phyloP scores from a whole-genome alignment of 306 rosid genomes.

The Medicago arabica region DNA sequence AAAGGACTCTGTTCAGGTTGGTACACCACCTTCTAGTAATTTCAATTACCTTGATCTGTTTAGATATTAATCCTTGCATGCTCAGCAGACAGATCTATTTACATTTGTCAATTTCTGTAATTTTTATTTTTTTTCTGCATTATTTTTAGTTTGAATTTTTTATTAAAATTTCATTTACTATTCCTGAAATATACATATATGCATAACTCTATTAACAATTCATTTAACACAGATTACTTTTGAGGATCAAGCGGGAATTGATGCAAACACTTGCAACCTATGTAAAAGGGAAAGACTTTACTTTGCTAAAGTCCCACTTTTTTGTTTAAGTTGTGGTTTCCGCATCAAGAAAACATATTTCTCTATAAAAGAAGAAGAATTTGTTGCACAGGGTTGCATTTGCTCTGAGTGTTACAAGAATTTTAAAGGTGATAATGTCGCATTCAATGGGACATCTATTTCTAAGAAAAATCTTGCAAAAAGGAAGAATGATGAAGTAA shows the following conservation, averaged over 20 bases:
- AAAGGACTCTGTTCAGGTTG: conserved; percentile 47
- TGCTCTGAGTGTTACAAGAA: conserved; percentile 53
- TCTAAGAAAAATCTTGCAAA: conserved; percentile 47
- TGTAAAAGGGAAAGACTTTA: conserved; percentile 48
- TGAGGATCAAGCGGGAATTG: conserved; percentile 34
- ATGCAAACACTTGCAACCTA: conserved; percentile 51
- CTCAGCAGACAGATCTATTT: conserved; percentile 10
- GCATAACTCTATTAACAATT: conserved; percentile 27
- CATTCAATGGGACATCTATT: conserved; percentile 46
- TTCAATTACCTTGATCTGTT: background rate
- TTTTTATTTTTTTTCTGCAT: no score
- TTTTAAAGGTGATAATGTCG: conserved; percentile 36
- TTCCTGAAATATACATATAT: conserved; percentile 6
- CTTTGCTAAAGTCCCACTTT: conserved; percentile 45
- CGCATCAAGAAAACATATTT: conserved; percentile 53
- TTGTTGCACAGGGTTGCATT: conserved; percentile 37
- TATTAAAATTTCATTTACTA: no score
- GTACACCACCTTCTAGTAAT: conserved; percentile 13
- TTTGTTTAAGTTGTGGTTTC: conserved; percentile 51
- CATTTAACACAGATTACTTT: conserved; percentile 47
- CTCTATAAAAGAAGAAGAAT: background rate
- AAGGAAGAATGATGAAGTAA: conserved; percentile 44
- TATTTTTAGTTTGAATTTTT: no score
- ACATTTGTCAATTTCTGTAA: background rate
- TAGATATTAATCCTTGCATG: background rate